These are phyloP conservation scores for Erysiphe neolycopersici DNA, from an alignment of 2,329 filamentous ascomycete species.

Conservation along the genomic window DNA sequence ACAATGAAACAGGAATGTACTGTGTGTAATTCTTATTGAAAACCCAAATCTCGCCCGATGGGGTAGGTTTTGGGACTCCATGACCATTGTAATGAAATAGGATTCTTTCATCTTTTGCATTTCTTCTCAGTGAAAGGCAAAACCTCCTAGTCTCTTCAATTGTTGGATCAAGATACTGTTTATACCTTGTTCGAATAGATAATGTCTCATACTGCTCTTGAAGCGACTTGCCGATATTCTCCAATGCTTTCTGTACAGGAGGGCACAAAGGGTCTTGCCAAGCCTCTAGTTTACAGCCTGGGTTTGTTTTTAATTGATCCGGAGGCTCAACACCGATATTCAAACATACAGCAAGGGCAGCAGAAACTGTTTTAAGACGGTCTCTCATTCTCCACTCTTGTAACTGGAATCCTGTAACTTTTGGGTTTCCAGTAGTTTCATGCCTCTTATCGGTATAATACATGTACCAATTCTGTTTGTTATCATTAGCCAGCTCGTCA, in stretches of 20 bases:
- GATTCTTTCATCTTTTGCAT: constrained; percentile 86
- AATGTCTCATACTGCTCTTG: constrained; percentile 91
- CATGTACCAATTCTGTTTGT: constrained; percentile 84
- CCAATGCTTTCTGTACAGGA: constrained; percentile 60
- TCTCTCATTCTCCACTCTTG: constrained; percentile 97
- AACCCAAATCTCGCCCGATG: constrained; percentile 94
- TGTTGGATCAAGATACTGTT: constrained; percentile 86
- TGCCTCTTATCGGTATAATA: constrained; percentile 97
- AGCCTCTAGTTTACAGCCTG: constrained; percentile 79
- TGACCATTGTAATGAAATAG: constrained; percentile 98
- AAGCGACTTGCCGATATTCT: constrained; percentile 87
- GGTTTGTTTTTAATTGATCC: constrained; percentile 85
- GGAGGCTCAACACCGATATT: constrained; percentile 96
- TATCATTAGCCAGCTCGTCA: constrained; percentile 4
- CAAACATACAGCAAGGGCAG: constrained; percentile 75
- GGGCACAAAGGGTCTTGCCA: constrained; percentile 81
- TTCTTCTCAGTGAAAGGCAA: constrained; percentile 64
- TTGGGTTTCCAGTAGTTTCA: constrained; percentile 74
- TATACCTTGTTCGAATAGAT: constrained; percentile 86
- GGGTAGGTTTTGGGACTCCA: constrained; percentile 82
- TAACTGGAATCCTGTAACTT: constrained; percentile 34
- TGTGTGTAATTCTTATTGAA: constrained; percentile 98
- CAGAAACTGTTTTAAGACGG: constrained; percentile 84
- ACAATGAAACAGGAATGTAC: constrained; percentile 89
- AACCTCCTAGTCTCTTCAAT: constrained; percentile 96